Evolutionary conservation across 1,284 basidiomycete species (phyloP).

Genomic region (Boletus smithii): DNA sequence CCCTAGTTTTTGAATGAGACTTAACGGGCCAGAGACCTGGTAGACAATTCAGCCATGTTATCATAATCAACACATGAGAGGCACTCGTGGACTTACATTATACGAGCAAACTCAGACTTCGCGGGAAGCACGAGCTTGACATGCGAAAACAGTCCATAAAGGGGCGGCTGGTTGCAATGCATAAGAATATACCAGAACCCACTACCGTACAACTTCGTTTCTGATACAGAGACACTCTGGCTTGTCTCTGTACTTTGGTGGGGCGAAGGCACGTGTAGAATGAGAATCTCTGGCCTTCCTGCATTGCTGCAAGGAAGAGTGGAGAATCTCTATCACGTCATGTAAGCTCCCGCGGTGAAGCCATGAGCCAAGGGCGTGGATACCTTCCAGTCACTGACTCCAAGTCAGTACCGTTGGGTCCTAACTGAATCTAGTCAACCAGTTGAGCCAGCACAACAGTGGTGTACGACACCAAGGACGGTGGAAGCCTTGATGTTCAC

Average conservation of each 20-base stretch:
- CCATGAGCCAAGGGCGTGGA: conserved; percentile 19
- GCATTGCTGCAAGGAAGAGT: conserved; percentile 23
- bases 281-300: conserved; percentile 21
- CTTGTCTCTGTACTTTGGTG: conserved; percentile 5
- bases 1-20: neutral
- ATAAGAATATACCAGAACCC: neutral
- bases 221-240: conserved; percentile 5
- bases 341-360: conserved; percentile 17
- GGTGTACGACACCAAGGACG: neutral
- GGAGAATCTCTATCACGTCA: conserved; percentile 27
- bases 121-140: neutral
- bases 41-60: neutral
- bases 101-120: neutral
- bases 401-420: neutral
- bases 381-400: conserved; percentile 3
- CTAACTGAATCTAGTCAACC: neutral
- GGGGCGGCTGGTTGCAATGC: neutral
- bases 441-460: neutral
- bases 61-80: neutral
- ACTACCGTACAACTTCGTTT: neutral
- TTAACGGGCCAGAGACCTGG: neutral
- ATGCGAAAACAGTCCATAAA: neutral
- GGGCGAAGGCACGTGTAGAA: conserved; percentile 18
- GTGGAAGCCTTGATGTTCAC: neutral
- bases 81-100: neutral